A percentile compares a stretch with the other conserved stretches of the same genome.
phyloP scores from a whole-genome alignment of 441 rosid genomes.

The Gossypium gossypioides region DNA sequence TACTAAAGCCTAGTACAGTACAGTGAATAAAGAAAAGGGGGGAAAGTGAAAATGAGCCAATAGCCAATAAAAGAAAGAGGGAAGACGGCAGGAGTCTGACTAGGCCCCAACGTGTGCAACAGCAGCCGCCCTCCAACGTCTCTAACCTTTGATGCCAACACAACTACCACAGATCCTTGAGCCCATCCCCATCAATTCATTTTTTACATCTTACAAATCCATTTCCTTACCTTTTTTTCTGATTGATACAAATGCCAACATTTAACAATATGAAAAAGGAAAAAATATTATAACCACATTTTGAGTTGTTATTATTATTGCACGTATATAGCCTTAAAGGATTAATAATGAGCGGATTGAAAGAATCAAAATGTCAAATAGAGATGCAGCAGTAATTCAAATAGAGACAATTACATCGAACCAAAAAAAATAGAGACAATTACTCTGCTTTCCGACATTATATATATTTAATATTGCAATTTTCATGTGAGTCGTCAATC shows the following conservation, averaged over 20 bases:
- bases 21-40: no score
- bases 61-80: neutral
- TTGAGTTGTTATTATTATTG: neutral
- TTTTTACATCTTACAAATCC: neutral
- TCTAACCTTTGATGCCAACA: constrained; percentile 23
- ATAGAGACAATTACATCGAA: neutral
- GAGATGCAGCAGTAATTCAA: neutral
- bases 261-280: no score
- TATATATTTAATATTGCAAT: neutral
- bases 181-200: neutral
- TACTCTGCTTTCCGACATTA: neutral
- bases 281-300: no score
- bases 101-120: constrained; percentile 24
- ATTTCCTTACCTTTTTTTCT: neutral
- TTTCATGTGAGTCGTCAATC: constrained; percentile 1
- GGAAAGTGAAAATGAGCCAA: neutral
- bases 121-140: constrained; percentile 27
- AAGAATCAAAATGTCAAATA: neutral
- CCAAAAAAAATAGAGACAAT: neutral
- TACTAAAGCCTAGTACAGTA: no score
- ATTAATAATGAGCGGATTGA: neutral
- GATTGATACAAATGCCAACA: neutral
- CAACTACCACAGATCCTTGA: constrained; percentile 18
- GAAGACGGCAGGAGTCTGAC: neutral
- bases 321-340: neutral